These are phyloP conservation scores for Eucalyptus regnans DNA, from an alignment of 345 rosid genomes.

Conservation along the genomic window DNA sequence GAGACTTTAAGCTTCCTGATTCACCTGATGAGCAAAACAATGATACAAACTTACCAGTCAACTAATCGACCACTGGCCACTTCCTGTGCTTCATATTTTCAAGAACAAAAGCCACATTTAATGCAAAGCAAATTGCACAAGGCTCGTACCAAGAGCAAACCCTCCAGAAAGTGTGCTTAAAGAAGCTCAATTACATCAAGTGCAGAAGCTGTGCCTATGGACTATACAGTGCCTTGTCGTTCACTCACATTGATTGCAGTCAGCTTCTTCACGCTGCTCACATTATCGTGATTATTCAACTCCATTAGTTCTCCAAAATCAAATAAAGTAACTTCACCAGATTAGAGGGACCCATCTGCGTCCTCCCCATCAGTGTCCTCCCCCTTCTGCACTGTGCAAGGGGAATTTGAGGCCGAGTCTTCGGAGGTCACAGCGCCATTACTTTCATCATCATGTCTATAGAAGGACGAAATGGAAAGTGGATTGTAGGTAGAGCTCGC, in stretches of 20 bases:
- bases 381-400: conserved; percentile 6
- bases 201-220: background rate
- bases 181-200: background rate
- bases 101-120: background rate
- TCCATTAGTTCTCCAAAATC: conserved; percentile 12
- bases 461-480: conserved; percentile 50
- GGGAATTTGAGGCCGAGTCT: conserved; percentile 52
- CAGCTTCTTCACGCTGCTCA: background rate
- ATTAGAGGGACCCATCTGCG: background rate
- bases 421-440: conserved; percentile 56
- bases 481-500: conserved; percentile 91
- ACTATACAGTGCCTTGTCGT: background rate
- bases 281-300: background rate
- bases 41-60: background rate
- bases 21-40: background rate
- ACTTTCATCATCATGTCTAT: conserved; percentile 44
- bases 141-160: background rate
- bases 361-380: conserved; percentile 43
- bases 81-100: background rate
- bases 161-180: background rate
- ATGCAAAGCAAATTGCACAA: background rate
- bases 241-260: background rate
- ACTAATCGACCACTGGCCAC: background rate
- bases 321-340: conserved; percentile 32
- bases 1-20: background rate